phyloP scores from a whole-genome alignment of 2,329 filamentous ascomycete genomes.

The Alternaria novae-zelandiae region DNA sequence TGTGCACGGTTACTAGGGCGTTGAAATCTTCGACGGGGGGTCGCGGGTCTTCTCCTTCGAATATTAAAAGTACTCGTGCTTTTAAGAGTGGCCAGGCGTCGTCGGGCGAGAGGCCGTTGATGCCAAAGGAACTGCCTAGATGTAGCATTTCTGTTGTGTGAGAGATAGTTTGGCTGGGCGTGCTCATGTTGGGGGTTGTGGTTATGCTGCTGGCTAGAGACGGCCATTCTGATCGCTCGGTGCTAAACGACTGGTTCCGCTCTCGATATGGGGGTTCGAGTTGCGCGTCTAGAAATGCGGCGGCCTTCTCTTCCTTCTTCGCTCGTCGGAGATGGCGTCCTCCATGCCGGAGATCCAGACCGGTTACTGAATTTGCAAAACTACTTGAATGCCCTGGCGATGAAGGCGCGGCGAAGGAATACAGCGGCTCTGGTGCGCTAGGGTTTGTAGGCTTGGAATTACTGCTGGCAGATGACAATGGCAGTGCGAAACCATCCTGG shows the following conservation, averaged over 20 bases:
- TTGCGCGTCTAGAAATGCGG: conserved; percentile 43
- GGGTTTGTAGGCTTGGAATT: conserved; percentile 80
- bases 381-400: conserved; percentile 71
- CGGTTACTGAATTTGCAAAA: conserved; percentile 84
- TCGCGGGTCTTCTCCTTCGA: conserved; percentile 79
- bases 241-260: conserved; percentile 48
- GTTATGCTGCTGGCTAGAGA: conserved; percentile 30
- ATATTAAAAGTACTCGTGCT: conserved; percentile 76
- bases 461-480: conserved; percentile 76
- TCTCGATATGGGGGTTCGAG: conserved; percentile 44
- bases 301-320: conserved; percentile 60
- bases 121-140: conserved; percentile 55
- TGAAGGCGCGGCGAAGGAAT: conserved; percentile 77
- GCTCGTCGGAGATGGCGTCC: conserved; percentile 80
- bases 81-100: conserved; percentile 85
- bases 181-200: conserved; percentile 27
- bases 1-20: conserved; percentile 76
- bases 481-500: conserved; percentile 73
- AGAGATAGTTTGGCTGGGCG: conserved; percentile 37
- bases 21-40: conserved; percentile 87
- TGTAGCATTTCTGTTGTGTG: conserved; percentile 51
- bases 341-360: conserved; percentile 78
- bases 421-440: conserved; percentile 75
- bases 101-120: conserved; percentile 62
- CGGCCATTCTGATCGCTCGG: conserved; percentile 48